These are phyloP conservation scores for Nissolia schottii DNA, from an alignment of 306 rosid genomes.

Conservation along the genomic window DNA sequence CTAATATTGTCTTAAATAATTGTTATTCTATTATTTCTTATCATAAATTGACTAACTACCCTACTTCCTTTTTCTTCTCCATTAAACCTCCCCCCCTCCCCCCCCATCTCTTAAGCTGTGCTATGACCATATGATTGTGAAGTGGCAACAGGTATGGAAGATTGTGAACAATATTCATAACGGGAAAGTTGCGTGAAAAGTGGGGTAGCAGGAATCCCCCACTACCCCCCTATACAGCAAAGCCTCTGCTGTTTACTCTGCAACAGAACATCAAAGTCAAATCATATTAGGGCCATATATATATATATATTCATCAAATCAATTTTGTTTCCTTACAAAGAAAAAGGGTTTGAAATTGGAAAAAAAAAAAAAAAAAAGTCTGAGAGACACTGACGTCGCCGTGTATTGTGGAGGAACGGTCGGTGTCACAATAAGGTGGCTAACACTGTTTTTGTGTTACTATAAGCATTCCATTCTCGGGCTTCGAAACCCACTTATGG, in stretches of 20 bases:
- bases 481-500: slow-evolving; percentile 19
- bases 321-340: slow-evolving; percentile 42
- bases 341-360: slow-evolving; percentile 20
- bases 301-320: too few species aligned
- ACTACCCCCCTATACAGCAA: slow-evolving; percentile 28
- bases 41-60: too few species aligned
- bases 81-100: too few species aligned
- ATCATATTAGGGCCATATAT: not conserved
- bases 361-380: slow-evolving; percentile 1
- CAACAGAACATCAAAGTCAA: not conserved
- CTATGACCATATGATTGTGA: slow-evolving; percentile 2
- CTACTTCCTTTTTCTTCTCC: too few species aligned
- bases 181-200: slow-evolving; percentile 12
- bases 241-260: not conserved
- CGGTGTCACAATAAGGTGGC: slow-evolving; percentile 45
- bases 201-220: slow-evolving; percentile 40
- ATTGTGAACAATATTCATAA: not conserved
- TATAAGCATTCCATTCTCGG: slow-evolving; percentile 13
- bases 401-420: slow-evolving; percentile 55
- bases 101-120: too few species aligned
- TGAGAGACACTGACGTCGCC: slow-evolving; percentile 31
- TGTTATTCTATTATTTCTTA: too few species aligned
- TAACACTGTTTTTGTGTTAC: slow-evolving; percentile 36
- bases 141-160: not conserved
- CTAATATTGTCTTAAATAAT: too few species aligned